A percentile compares a stretch with the other conserved stretches of the same genome.
phyloP scores from a whole-genome alignment of 139 green algal species.

The Ostreobium quekettii region DNA sequence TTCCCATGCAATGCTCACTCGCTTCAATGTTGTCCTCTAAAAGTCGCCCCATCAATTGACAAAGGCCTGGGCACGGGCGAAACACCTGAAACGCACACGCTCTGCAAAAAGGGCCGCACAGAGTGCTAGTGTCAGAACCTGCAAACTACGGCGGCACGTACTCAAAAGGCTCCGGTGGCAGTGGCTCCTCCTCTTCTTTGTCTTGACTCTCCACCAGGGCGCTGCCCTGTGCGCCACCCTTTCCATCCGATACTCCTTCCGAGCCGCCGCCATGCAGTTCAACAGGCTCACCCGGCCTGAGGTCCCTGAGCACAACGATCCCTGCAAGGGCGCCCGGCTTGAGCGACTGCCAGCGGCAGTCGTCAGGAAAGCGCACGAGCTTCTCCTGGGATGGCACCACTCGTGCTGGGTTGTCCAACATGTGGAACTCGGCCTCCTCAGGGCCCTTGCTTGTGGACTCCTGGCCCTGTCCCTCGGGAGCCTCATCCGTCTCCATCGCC shows the following conservation, averaged over 20 bases:
- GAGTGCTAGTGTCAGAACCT: too few relatives aligned
- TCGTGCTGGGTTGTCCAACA: conserved; percentile 71
- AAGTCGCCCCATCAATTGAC: too few relatives aligned
- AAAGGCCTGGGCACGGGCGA: too few relatives aligned
- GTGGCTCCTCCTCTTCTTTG: conserved; percentile 52
- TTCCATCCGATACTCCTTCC: conserved; percentile 19
- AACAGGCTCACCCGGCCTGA: conserved; percentile 26
- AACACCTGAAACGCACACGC: too few relatives aligned
- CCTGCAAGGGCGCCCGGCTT: conserved; percentile 19
- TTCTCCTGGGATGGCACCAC: conserved; percentile 74
- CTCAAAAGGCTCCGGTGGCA: conserved; percentile 71
- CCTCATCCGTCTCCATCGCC: conserved; percentile 23
- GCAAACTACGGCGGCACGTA: too few relatives aligned
- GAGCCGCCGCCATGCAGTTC: conserved; percentile 21
- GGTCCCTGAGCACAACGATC: conserved; percentile 48
- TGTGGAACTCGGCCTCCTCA: conserved; percentile 57
- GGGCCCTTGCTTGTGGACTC: conserved; percentile 29
- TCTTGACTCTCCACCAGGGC: conserved; percentile 7
- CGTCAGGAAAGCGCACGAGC: conserved; percentile 41
- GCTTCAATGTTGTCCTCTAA: too few relatives aligned
- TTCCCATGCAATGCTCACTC: too few relatives aligned
- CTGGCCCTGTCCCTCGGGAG: conserved; percentile 6
- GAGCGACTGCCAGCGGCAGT: conserved; percentile 26
- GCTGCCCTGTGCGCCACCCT: conserved; percentile 13
- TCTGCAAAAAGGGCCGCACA: too few relatives aligned